Evolutionary conservation across 129 eudicot genomes (phyloP).

Genomic region (Mikania micrantha): DNA sequence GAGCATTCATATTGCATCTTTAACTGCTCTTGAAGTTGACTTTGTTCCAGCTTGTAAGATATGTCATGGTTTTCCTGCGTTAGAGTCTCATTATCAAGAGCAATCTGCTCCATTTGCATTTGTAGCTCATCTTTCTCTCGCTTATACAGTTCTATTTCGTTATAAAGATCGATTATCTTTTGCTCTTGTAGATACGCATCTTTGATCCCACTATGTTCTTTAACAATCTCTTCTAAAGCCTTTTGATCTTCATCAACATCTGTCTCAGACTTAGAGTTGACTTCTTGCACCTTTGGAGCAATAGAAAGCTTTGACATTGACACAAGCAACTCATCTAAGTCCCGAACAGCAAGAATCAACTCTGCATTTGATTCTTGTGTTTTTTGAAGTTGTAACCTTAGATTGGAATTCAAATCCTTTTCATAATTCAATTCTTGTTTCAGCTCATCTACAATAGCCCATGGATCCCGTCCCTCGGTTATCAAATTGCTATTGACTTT

Average conservation of each 20-base stretch:
- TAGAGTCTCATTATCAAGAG: constrained; percentile 84
- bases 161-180: constrained; percentile 62
- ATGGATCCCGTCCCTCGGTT: constrained; percentile 54
- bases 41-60: constrained; percentile 62
- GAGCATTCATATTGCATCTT: constrained; percentile 90
- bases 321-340: constrained; percentile 81
- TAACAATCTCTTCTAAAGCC: constrained; percentile 74
- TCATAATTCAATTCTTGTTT: constrained; percentile 66
- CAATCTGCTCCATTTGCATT: constrained; percentile 93
- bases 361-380: constrained; percentile 89
- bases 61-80: constrained; percentile 87
- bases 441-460: constrained; percentile 59
- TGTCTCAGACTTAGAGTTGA: constrained; percentile 22
- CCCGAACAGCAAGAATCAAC: constrained; percentile 82
- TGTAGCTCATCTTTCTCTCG: constrained; percentile 84
- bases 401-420: constrained; percentile 69
- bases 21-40: constrained; percentile 71
- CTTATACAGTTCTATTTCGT: constrained; percentile 67
- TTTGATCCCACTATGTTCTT: constrained; percentile 57
- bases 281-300: constrained; percentile 24
- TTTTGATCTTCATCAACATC: constrained; percentile 75
- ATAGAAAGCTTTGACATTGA: constrained; percentile 20
- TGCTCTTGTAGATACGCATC: constrained; percentile 63
- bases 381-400: constrained; percentile 78
- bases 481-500: constrained; percentile 29